These are phyloP conservation scores for Penicillium angulare DNA, from an alignment of 495 filamentous ascomycete genomes.

Conservation along the genomic window DNA sequence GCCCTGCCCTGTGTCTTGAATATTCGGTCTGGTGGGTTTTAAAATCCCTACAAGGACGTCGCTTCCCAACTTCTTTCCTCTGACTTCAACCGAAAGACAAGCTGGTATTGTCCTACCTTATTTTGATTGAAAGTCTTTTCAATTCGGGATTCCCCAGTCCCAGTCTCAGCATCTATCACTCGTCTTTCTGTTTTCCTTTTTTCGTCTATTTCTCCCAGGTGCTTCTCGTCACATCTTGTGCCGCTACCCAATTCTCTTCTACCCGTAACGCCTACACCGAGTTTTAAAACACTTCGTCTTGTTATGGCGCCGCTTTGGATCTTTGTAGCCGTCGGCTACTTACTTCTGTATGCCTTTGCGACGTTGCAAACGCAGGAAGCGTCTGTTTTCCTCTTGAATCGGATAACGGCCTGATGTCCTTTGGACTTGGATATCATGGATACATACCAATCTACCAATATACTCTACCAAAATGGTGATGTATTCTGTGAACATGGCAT, in stretches of 20 bases:
- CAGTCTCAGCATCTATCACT: background rate
- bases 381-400: constrained; percentile 2
- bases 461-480: no score
- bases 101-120: constrained; percentile 12
- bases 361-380: constrained; percentile 22
- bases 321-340: constrained; percentile 39
- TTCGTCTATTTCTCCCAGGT: background rate
- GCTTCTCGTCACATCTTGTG: background rate
- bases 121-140: background rate
- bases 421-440: background rate
- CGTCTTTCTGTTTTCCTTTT: background rate
- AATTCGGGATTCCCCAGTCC: background rate
- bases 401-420: constrained; percentile 22
- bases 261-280: constrained; percentile 3
- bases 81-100: background rate
- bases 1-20: background rate
- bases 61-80: background rate
- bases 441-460: no score
- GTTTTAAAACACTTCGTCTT: background rate
- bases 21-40: constrained; percentile 22
- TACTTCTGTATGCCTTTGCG: constrained; percentile 45
- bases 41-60: constrained; percentile 12
- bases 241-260: background rate
- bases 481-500: no score
- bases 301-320: constrained; percentile 39